These are phyloP conservation scores for Nectriaceae sp. DNA, from an alignment of 2,329 filamentous ascomycete genomes.

Conservation along the genomic window DNA sequence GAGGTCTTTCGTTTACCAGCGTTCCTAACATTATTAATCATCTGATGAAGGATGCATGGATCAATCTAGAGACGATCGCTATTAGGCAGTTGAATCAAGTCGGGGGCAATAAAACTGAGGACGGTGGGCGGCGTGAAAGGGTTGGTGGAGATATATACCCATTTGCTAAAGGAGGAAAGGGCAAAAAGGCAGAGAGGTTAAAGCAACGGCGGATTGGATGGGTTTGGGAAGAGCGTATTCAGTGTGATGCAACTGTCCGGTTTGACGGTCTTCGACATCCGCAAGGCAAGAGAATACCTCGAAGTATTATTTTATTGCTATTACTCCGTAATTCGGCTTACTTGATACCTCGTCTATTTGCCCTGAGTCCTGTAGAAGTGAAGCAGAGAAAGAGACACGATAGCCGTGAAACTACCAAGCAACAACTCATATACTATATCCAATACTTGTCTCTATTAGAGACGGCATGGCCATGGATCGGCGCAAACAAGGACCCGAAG, in stretches of 20 bases:
- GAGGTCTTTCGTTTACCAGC: slow-evolving; percentile 21
- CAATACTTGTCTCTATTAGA: no score
- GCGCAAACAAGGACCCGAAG: no score
- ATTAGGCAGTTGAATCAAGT: slow-evolving; percentile 21
- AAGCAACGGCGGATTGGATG: not conserved
- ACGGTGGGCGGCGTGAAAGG: slow-evolving; percentile 6
- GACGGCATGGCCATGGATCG: no score
- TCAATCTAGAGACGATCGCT: no score
- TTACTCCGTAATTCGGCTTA: no score
- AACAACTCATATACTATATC: no score
- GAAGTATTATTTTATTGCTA: not conserved
- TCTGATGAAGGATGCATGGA: no score
- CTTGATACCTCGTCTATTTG: no score
- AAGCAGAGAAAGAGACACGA: no score
- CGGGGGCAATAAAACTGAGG: slow-evolving; percentile 2
- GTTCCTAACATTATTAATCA: no score
- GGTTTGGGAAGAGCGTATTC: slow-evolving; percentile 2
- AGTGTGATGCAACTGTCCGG: slow-evolving; percentile 4
- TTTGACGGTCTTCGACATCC: slow-evolving; percentile 8
- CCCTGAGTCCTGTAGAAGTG: no score
- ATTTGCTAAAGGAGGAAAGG: slow-evolving; percentile 25
- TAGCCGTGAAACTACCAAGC: no score
- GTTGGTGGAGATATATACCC: slow-evolving; percentile 36
- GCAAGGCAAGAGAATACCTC: slow-evolving; percentile 7
- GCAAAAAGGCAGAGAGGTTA: slow-evolving; percentile 7